Evolutionary conservation across 1,139 yeast genomes (phyloP), one percentile per base, ranked within the genome.

Genomic region (Pichia norvegensis): DNA sequence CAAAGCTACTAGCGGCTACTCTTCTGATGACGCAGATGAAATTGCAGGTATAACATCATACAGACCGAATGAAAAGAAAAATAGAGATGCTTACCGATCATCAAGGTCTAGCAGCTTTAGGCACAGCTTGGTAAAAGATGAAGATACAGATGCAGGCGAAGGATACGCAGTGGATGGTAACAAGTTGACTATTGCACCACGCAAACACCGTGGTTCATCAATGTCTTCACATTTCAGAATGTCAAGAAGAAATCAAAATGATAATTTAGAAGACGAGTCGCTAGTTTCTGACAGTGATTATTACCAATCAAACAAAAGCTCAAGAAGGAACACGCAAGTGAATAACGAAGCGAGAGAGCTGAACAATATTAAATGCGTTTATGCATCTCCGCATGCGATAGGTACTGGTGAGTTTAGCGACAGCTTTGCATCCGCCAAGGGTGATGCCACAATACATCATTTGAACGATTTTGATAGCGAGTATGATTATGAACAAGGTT

Each of bases 401-500:
- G 37, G 37, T 10, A 42, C 44, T 20, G 29, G 40, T 22, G 47
- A 40, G 2, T 42, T 37, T n/a, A 44, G 48, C 27, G 46, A 33
- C 17, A 19, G 36, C 14, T 33, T 17, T 19, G 33, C 38, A 11
- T 33, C 21, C 6, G 29, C 21, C 14, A 23, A 40, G 13, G 29
- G 36, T 8, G 33, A 33, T n/a, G 19, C 29, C 16, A 29, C 35
- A 1, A 43, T 21, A 16, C 46, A 42, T 1, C 25, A 41, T 22
- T 40, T 31, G 4, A 35, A 40, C 11, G 53, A 52, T 29, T 46
- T 50, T 29, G 53, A 52, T 42, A 44, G 45, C 5, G 47, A 48
- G 16, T 46, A 48, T 31, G 53, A 48, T 29, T 51, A 52, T 29
- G 53, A 48, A 16, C 38, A 52, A 33, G 55, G 53, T n/a, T 50